These are phyloP conservation scores for Solanum habrochaites DNA, from an alignment of 257 asterid species.

Conservation along the genomic window DNA sequence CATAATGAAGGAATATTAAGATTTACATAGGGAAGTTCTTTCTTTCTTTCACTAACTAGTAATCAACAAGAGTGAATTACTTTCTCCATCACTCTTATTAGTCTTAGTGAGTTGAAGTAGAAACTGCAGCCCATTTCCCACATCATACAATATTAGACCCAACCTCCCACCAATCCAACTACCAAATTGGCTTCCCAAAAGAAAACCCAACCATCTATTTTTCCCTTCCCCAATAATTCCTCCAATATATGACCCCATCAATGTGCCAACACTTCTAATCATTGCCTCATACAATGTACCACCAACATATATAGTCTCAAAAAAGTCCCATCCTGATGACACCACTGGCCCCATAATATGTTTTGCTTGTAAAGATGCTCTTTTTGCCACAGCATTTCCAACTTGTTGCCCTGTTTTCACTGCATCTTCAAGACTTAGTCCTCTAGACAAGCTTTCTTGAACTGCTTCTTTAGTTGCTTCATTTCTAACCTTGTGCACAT, in stretches of 20 bases:
- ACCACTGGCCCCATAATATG: constrained; percentile 34
- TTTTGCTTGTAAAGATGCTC: constrained; percentile 25
- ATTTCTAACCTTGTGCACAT: constrained; percentile 23
- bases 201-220: constrained; percentile 43
- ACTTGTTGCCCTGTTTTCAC: constrained; percentile 16
- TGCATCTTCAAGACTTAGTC: constrained; percentile 13
- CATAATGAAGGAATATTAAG: not conserved
- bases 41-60: not conserved
- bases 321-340: constrained; percentile 46
- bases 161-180: constrained; percentile 51
- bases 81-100: not conserved
- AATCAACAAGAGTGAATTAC: not conserved
- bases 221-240: constrained; percentile 43
- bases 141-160: constrained; percentile 39
- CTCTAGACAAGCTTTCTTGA: constrained; percentile 8
- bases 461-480: constrained; percentile 28
- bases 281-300: constrained; percentile 38
- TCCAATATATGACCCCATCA: constrained; percentile 34
- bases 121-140: constrained; percentile 19
- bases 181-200: constrained; percentile 47
- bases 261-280: constrained; percentile 22
- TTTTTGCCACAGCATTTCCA: constrained; percentile 26
- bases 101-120: constrained; percentile 7
- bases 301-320: constrained; percentile 37
- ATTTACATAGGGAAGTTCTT: not conserved